phyloP scores from a whole-genome alignment of 305 asterid genomes.

The Withania somnifera region DNA sequence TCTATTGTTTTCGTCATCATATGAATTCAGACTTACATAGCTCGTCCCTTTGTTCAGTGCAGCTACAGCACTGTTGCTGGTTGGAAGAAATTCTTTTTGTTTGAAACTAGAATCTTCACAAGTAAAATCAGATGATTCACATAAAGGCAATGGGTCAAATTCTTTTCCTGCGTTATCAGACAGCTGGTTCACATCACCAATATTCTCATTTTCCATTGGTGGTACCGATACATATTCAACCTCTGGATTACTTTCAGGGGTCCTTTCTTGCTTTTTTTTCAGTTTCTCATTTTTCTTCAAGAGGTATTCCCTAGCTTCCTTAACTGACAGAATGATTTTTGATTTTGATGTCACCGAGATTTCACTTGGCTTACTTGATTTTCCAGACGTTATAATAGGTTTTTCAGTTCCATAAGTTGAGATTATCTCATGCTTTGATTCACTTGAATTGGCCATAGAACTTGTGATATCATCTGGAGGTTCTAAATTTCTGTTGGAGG shows the following conservation, averaged over 20 bases:
- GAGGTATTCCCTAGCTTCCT: slow-evolving; percentile 87
- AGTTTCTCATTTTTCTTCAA: slow-evolving; percentile 31
- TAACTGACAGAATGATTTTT: slow-evolving; percentile 62
- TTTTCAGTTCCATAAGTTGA: slow-evolving; percentile 17
- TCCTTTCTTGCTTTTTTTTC: slow-evolving; percentile 28
- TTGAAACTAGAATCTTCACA: slow-evolving; percentile 7
- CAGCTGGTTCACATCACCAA: slow-evolving; percentile 12
- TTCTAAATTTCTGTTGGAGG: background rate
- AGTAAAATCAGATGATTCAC: slow-evolving; percentile 9
- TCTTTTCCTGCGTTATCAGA: slow-evolving; percentile 16
- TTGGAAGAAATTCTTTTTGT: background rate
- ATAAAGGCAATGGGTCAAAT: slow-evolving; percentile 8
- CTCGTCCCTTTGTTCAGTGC: slow-evolving; percentile 18
- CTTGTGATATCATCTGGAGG: slow-evolving; percentile 16
- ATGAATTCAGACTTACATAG: slow-evolving; percentile 17
- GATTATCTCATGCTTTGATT: slow-evolving; percentile 8
- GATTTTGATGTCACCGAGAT: slow-evolving; percentile 25
- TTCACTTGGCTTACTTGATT: slow-evolving; percentile 10
- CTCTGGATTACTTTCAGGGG: slow-evolving; percentile 11
- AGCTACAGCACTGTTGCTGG: slow-evolving; percentile 10
- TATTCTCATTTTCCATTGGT: slow-evolving; percentile 12
- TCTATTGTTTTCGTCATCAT: slow-evolving; percentile 14
- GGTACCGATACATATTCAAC: slow-evolving; percentile 9
- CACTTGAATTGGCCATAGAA: slow-evolving; percentile 10
- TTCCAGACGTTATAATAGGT: slow-evolving; percentile 16